A percentile compares a stretch with the other conserved stretches of the same genome.
Evolutionary conservation across 2,329 filamentous ascomycete genomes (phyloP).

Genomic region (Sclerotinia trifoliorum): DNA sequence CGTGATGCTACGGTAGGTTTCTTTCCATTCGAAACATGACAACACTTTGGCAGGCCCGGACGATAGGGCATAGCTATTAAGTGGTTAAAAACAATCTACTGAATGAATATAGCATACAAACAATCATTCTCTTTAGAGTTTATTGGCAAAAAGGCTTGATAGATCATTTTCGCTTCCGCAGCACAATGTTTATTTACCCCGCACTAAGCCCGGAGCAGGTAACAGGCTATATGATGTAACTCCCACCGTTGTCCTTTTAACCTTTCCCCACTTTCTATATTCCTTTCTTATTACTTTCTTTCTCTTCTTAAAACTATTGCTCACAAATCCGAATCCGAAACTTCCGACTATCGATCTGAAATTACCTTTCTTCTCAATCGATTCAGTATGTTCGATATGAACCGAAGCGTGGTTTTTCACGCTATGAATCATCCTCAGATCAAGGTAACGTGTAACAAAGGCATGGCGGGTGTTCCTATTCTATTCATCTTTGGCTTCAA

Average conservation of each 20-base stretch:
- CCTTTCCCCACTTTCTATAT: too few relatives aligned
- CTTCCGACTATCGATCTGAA: not conserved
- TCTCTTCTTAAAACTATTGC: not conserved
- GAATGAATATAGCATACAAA: too few relatives aligned
- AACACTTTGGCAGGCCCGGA: too few relatives aligned
- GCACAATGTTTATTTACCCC: not conserved
- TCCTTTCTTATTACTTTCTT: not conserved
- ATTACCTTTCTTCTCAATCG: not conserved
- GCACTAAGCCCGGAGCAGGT: not conserved
- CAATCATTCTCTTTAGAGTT: too few relatives aligned
- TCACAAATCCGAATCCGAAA: not conserved
- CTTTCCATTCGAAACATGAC: too few relatives aligned
- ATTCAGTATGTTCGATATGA: constrained; percentile 21
- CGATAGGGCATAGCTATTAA: too few relatives aligned
- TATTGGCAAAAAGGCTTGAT: constrained; percentile 3
- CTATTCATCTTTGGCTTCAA: not conserved
- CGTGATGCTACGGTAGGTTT: too few relatives aligned
- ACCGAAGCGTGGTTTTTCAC: constrained; percentile 23
- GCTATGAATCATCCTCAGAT: constrained; percentile 31
- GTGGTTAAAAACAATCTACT: too few relatives aligned
- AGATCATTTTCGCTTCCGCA: constrained; percentile 1
- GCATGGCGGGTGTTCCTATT: constrained; percentile 34
- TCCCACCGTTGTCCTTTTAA: not conserved
- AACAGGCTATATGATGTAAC: not conserved
- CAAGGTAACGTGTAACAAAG: constrained; percentile 34